Base-by-base conservation (phyloP, 192 early-diverging fungal genomes). In the Phlyctochytrium bullatum region DNA sequence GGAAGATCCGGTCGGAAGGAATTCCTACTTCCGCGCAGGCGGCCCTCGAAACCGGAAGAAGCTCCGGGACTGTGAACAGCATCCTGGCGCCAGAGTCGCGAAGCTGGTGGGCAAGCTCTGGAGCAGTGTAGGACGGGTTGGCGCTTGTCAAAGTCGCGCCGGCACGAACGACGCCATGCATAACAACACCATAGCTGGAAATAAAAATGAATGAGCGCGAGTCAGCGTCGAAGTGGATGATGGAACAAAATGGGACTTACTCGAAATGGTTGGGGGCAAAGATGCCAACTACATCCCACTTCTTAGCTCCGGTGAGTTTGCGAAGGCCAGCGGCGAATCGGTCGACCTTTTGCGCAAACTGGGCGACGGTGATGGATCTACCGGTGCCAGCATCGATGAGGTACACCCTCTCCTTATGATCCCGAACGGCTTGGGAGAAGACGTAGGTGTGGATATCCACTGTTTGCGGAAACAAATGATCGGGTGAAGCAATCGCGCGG, bases 121-220 rank as follows among this genome's bases (percentile, higher is more conserved):
- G 73, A 59, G 80, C 78, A 2, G 86, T 92, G 76, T 97, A 97
- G 3, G 81, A 82, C 34, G 93, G 93, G 61, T 94, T 97, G 33
- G 86, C 87, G 14, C 88, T 86, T 0, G 91, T 88, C 20, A 92
- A 81, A 1, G 86, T 76, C n/a, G 71, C 83, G 31, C 90, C 85
- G 3, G 83, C 83, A 66, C 84, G 82, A 14, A 91, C 78, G 31
- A 85, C 74, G 24, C 86, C 86, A 40, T 90, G 74, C 14, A 87
- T 68, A 12, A 80, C 84, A 30, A 87, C 68, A 27, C 17, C 12
- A 20, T 51, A 69, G 20, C 31, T 66, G 16, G n/a, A 87, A 29
- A n/a, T 14, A 61, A 40, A n/a, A 20, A 12, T 25, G 12, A 10
- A n/a, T n/a, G 40, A 50, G 12, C 10, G n/a, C 10, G n/a, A n/a